Base-by-base conservation (phyloP, 1,139 yeast genomes). In the Yamadazyma triangularis region DNA sequence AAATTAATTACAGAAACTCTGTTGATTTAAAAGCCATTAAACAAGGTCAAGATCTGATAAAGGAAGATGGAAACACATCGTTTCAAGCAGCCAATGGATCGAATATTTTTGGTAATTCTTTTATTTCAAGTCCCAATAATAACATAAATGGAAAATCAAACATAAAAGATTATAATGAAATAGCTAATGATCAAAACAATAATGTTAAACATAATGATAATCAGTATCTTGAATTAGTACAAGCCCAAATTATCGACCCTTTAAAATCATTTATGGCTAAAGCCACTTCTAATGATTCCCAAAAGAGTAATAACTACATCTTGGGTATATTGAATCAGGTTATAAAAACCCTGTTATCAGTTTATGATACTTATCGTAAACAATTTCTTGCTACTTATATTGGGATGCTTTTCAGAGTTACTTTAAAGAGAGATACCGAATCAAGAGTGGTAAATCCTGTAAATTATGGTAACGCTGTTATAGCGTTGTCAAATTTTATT, bases 381-480 rank as follows among this genome's bases (percentile, higher is more conserved):
- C 41, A 44, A 19, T 54, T 56, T 34, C 44, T 53, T 23, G 38
- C 53, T 4, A 56, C 71, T 0, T 55, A 54, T 4, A 31, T 68
- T 13, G 81, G 80, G 2, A 37, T 61, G 5, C 56, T 73, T 9
- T 72, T 77, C 49, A 56, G 78, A 38, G 57, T 60, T 6, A 65
- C 77, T 0, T 47, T 73, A 14, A 59, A 60, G 29, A 60, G 78
- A 42, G 83, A 79, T 42, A 73, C 85, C 0, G 77, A 77, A 39
- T 67, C 74, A 13, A 56, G 87, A 27, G 65, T 79, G 1, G 65
- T 77, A 13, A 69, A 78, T 34, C 78, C 85, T 0, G 73, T 67
- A 4, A 68, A 72, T 30, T 68, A 70, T 34, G 84, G 85, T 3
- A 78, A 80, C 48, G 74, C 85, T 0, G 73, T 79, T n/a, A 70